Evolutionary conservation across 23 red algal species (phyloP), one percentile per base, ranked within the genome.

Genomic region (Chondrus crispus): DNA sequence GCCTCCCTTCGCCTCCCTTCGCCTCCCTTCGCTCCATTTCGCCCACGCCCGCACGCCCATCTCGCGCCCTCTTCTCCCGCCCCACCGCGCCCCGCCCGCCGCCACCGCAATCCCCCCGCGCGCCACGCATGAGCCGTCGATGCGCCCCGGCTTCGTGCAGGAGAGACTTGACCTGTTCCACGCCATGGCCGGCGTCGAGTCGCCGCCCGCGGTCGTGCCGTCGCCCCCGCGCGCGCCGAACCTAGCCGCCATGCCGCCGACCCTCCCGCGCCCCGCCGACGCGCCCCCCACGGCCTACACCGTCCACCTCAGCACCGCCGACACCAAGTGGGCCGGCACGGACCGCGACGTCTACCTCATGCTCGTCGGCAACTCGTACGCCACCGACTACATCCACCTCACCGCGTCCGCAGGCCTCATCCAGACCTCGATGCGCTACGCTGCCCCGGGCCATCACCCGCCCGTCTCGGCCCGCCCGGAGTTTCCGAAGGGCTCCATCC

Each of bases 401-500:
- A 53, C 87, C 35, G 18, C 28, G 11, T 24, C 53, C 38, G 58
- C 82, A 2, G 47, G 62, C 28, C 44, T 57, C 52, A 38, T 77
- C 26, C 8, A 46, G 26, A 10, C 38, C 9, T 11, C 44, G 11
- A 39, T 77, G 28, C 44, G 71, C 37, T 46, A 77, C 71, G 9
- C 71, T 16, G 26, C 38, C 37, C 37, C 38, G 9, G 44, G 43
- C 44, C 24, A 77, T 14, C 28, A 35, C 22, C 24, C 24, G 22
- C 43, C 37, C 71, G 44, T 10, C 71, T 35, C 71, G 12, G 32
- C 71, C 32, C 13, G 71, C 14, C 69, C 41, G 38, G 46, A 39
- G 24, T 90, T 90, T 60, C 87, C 87, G 20, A 52, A 69, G 22
- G 76, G 77, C 28, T 82, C 77, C 40, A 73, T 82, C 13, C 89